Conservation (phyloP, 2,329 filamentous ascomycete genomes). For the Kalmusia sp. region DNA sequence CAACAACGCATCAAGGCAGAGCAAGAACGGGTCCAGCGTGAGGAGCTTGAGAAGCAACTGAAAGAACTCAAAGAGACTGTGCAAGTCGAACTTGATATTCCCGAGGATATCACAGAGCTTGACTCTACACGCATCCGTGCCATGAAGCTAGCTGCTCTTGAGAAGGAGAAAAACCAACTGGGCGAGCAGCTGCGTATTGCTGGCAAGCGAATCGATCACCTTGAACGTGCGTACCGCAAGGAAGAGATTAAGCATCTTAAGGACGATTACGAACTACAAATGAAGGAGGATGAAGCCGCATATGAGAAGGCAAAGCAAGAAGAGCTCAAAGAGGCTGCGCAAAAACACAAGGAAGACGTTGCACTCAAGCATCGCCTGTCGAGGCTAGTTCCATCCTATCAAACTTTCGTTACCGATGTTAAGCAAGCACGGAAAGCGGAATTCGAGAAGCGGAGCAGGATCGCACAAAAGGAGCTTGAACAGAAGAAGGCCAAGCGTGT, state of each 20-base stretch:
- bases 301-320: conserved; percentile 82
- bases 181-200: conserved; percentile 90
- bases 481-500: conserved; percentile 86
- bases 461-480: conserved; percentile 91
- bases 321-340: conserved; percentile 79
- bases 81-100: conserved; percentile 85
- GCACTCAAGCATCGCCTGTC: conserved; percentile 92
- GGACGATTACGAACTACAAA: conserved; percentile 84
- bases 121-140: conserved; percentile 75
- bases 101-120: conserved; percentile 76
- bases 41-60: conserved; percentile 79
- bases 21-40: conserved; percentile 53
- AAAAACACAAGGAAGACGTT: conserved; percentile 90
- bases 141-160: conserved; percentile 93
- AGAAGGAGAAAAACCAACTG: conserved; percentile 97
- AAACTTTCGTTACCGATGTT: conserved; percentile 80
- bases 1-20: conserved; percentile 78
- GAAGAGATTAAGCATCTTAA: conserved; percentile 93
- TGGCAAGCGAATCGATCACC: conserved; percentile 93
- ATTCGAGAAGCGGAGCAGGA: conserved; percentile 91
- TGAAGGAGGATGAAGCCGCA: conserved; percentile 75
- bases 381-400: conserved; percentile 84
- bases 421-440: conserved; percentile 89
- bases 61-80: conserved; percentile 91
- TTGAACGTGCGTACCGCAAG: conserved; percentile 95